Evolutionary conservation across 257 asterid species (phyloP), one percentile per base, ranked within the genome.

Genomic region (Solanum infundibuliforme): DNA sequence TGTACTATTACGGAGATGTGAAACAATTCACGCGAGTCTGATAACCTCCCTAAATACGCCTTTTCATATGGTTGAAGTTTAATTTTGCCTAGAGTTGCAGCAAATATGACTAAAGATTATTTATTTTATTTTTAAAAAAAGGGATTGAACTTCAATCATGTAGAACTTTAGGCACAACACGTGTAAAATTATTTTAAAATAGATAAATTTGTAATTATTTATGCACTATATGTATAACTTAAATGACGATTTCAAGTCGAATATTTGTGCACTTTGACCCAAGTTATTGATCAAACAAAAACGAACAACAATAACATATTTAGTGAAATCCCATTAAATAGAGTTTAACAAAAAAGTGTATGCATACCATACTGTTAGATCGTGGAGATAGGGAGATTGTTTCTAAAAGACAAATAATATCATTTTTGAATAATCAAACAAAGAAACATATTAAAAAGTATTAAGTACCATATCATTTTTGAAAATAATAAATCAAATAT

Each of bases 301-400:
- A 55, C 1, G n/a, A 48, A 12, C 7, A 46, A 48, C 4, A 52
- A 52, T 16, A 52, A 52, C n/a, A 55, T 6, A 55, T 18, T 55
- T 18, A 0, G n/a, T 18, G 10, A 18, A 55, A 55, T 18, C 1
- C 0, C 23, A 55, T 55, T 6, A 55, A 55, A 0, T 55, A 52
- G 0, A 52, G 10, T 2, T 55, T 18, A 6, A 52, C 0, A 3
- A 2, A 55, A 55, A 55, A 18, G 9, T 55, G 10, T 52, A 55
- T 1, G 9, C 23, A 55, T 55, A 55, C 10, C 62, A 18, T 55
- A 55, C 8, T 55, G 62, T 0, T 18, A 55, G 1, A 0, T 55
- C n/a, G 2, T 52, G 4, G 3, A 13, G 7, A 14, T 48, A 14
- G 3, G 7, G 2, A 48, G 21, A 5, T 48, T 48, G 7, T 14